These are phyloP conservation scores for Nicotiana knightiana DNA, from an alignment of 257 asterid species.

Conservation along the genomic window DNA sequence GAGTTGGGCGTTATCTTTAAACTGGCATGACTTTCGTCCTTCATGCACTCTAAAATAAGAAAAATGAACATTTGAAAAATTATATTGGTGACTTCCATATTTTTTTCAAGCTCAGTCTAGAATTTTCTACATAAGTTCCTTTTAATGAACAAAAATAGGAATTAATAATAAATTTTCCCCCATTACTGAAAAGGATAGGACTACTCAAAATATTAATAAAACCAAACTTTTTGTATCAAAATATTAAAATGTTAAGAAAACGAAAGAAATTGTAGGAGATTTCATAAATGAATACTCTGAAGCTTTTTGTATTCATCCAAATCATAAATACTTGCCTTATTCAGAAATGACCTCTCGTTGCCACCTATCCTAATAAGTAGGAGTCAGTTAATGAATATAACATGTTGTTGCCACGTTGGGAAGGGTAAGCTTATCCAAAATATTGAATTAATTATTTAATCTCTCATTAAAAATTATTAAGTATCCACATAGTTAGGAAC, in stretches of 20 bases:
- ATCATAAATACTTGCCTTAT: not conserved
- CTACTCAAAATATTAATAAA: not conserved
- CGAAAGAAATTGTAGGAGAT: not conserved
- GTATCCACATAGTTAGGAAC: too few relatives aligned
- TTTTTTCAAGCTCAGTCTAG: not conserved
- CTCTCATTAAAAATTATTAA: too few relatives aligned
- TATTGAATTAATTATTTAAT: too few relatives aligned
- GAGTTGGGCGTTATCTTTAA: conserved; percentile 38
- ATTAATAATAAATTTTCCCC: not conserved
- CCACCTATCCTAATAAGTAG: too few relatives aligned
- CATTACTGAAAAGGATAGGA: not conserved
- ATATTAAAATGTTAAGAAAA: not conserved
- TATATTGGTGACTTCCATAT: not conserved
- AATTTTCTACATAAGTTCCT: not conserved
- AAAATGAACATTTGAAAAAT: conserved; percentile 13
- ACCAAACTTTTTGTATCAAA: too few relatives aligned
- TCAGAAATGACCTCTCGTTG: too few relatives aligned
- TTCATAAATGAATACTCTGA: not conserved
- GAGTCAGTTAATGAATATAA: too few relatives aligned
- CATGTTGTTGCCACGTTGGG: too few relatives aligned
- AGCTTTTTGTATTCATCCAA: not conserved
- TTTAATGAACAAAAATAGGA: not conserved
- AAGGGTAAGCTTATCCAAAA: too few relatives aligned
- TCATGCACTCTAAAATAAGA: conserved; percentile 74
- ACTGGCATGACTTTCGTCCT: conserved; percentile 54